Base-by-base conservation (phyloP, 176 grass and related monocot species). In the Avena eriantha region DNA sequence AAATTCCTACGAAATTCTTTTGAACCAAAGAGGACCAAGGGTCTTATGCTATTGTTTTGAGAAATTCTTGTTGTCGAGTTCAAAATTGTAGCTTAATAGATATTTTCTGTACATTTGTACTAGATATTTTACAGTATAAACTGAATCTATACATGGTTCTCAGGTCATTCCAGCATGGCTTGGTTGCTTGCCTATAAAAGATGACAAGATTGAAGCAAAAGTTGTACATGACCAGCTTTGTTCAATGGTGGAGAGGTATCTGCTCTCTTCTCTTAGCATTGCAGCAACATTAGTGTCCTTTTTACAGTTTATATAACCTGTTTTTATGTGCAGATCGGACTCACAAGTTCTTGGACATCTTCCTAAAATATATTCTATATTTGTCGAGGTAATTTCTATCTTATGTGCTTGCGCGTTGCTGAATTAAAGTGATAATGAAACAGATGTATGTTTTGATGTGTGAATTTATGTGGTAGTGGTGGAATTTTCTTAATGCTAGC, bases 161-260 rank as follows among this genome's bases (percentile, higher is more conserved):
- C 81, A 99, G 97, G 89, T 99, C 76, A n/a, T 99, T 70, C 94
- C 97, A 77, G 90, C 82, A 49, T 99, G 97, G 97, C 84, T 99
- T 80, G 79, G 86, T 49, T 96, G 97, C 86, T 89, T 99, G 73
- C 97, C 97, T 26, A 90, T 99, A 78, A 99, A 99, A 87, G 90
- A 91, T 86, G 97, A 99, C 89, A 92, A 96, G 83, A 93, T 99
- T 71, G 97, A 99, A 84, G 97, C 97, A 67, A 99, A 99, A 90
- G 85, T 99, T 87, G 97, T 99, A 19, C 97, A 99, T 34, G 90
- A 94, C 74, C 94, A 93, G 35, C 92, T 99, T 65, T 97, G 94
- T 82, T 90, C 97, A 21, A 97, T 99, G 97, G 92, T 97, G 36
- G 97, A 99, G 81, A 99, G 97, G 97, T 99, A 85, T 15, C 1